Evolutionary conservation across 1,284 basidiomycete species (phyloP), one percentile per base, ranked within the genome.

Genomic region (Rhizopogon hawkerae): DNA sequence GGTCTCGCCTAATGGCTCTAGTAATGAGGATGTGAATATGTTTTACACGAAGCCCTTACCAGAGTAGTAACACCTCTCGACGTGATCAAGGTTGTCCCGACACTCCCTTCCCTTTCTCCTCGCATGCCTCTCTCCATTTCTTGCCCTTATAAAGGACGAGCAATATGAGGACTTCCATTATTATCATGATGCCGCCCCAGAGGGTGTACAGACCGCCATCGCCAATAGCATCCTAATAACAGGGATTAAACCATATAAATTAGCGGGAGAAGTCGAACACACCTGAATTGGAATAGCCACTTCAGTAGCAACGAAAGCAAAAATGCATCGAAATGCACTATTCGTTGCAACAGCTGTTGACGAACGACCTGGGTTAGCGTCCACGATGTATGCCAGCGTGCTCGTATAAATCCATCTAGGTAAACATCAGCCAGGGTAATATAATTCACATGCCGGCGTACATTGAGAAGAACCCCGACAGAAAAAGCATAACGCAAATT

Each of bases 141-240:
- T 60, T 58, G 4, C 78, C 77, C 50, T 71, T 75, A 51, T 62
- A 72, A 44, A 73, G 69, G 0, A 81, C 76, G 8, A 80, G 60
- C 23, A 82, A 54, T 14, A 81, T 68, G n/a, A 83, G 63, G 1
- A 70, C 43, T 24, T 74, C 74, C 46, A 70, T 70, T 4, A 84
- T 39, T 1, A 75, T 55, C 60, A 89, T 63, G 1, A 89, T 52
- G 0, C 78, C 79, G 1, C 79, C 76, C 75, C 87, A 88, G 3
- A 90, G 65, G 0, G 83, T 83, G 58, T 89, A 91, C 48, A 85
- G 67, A 53, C 88, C 88, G 9, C 88, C 89, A 45, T 85, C 82
- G 1, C 81, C 80, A 24, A 84, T 75, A 0, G 68, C 64, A 48
- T 75, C 64, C 69, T 79, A 51, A 23, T 2, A 42, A 26, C 1